Percentiles rank a stretch among this genome's conserved stretches.
Conservation (phyloP, 2,329 filamentous ascomycete genomes). For the Hypoxylon sp. region DNA sequence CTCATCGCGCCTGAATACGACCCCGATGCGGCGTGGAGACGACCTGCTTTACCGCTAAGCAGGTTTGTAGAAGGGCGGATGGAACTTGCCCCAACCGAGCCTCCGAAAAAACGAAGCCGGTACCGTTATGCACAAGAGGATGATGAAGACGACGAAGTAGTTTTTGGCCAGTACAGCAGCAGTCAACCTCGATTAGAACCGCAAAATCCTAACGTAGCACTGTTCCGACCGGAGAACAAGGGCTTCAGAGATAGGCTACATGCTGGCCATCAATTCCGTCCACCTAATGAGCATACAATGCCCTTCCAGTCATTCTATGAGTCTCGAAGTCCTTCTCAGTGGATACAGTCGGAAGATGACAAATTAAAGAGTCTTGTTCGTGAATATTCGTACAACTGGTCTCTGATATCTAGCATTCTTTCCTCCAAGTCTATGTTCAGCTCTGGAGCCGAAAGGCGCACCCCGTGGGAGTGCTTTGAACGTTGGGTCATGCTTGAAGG, state of each 20-base stretch:
- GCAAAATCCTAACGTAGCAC: conserved; percentile 80
- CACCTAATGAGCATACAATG: conserved; percentile 92
- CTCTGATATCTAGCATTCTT: conserved; percentile 86
- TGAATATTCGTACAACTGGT: conserved; percentile 98
- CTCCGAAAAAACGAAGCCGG: conserved; percentile 81
- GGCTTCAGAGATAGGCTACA: conserved; percentile 90
- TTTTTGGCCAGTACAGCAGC: conserved; percentile 52
- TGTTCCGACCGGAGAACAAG: conserved; percentile 92
- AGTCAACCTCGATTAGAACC: conserved; percentile 66
- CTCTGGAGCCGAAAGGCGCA: conserved; percentile 90
- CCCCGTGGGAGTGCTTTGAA: conserved; percentile 99
- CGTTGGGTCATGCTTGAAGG: conserved; percentile 94
- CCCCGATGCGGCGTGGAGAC: conserved; percentile 79
- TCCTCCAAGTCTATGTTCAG: conserved; percentile 79
- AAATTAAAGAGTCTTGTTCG: conserved; percentile 86
- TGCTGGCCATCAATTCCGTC: conserved; percentile 90
- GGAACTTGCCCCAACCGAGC: conserved; percentile 73
- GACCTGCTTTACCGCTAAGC: conserved; percentile 83
- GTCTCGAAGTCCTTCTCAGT: conserved; percentile 86
- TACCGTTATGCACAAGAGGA: conserved; percentile 84
- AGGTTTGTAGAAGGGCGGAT: conserved; percentile 89
- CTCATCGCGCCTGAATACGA: conserved; percentile 69
- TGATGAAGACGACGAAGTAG: conserved; percentile 62
- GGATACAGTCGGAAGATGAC: conserved; percentile 91
- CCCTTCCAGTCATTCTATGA: conserved; percentile 92